Percentiles rank a stretch among this genome's conserved stretches.
Evolutionary conservation across 805 yeast genomes (phyloP).

Genomic region (Ogataea salicorniae): DNA sequence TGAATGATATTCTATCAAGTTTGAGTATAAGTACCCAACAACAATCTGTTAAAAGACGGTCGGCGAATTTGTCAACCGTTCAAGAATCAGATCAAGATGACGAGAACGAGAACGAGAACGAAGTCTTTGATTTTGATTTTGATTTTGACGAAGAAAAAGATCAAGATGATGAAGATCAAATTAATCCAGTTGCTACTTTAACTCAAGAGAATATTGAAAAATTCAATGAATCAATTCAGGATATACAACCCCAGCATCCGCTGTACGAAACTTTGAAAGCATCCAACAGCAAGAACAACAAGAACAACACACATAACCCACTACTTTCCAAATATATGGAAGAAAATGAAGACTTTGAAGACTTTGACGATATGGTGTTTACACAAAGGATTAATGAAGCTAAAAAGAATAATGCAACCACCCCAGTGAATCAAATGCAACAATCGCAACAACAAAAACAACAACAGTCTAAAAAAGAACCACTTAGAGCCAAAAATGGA

Average conservation of each 20-base stretch:
- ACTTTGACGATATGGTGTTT: conserved; percentile 16
- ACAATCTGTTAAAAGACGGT: neutral
- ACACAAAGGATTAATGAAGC: conserved; percentile 4
- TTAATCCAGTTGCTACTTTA: conserved; percentile 12
- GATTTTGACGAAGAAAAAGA: neutral
- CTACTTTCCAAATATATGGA: conserved; percentile 18
- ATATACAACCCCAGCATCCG: neutral
- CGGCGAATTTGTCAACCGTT: conserved; percentile 3
- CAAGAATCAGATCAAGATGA: conserved; percentile 26
- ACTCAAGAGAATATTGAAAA: conserved; percentile 21
- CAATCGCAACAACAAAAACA: neutral
- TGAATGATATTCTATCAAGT: neutral
- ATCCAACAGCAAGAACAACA: neutral
- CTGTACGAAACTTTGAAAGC: conserved; percentile 1
- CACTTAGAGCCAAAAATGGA: neutral
- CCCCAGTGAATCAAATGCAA: neutral
- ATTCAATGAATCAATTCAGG: conserved; percentile 10
- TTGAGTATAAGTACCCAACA: neutral
- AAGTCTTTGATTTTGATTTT: conserved; percentile 19
- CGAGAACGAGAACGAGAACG: too few species aligned
- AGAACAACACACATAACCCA: neutral
- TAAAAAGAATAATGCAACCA: neutral
- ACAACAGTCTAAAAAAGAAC: neutral
- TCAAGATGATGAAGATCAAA: conserved; percentile 2
- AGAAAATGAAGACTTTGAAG: conserved; percentile 15